Evolutionary conservation across 2,329 filamentous ascomycete genomes (phyloP).

Genomic region (Plenodomus biglobosus): DNA sequence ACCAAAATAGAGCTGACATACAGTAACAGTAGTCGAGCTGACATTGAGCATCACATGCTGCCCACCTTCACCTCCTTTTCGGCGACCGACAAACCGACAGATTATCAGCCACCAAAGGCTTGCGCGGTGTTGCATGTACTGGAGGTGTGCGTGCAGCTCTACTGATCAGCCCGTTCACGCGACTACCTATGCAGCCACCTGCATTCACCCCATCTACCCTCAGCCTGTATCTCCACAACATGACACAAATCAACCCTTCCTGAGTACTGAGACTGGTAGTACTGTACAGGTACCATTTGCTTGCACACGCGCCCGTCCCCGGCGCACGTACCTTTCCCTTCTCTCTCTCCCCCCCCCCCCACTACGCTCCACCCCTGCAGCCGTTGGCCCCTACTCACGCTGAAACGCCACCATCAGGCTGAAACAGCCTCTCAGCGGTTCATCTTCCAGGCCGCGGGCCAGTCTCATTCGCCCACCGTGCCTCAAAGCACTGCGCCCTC

Average conservation of each 20-base stretch:
- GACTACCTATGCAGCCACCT: slow-evolving; percentile 4
- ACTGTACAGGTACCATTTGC: too few species aligned
- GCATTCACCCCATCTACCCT: not conserved
- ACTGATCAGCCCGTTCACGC: slow-evolving; percentile 2
- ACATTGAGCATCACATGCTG: slow-evolving; percentile 1
- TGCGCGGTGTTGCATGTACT: not conserved
- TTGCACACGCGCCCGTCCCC: slow-evolving; percentile 8
- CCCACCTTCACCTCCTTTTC: slow-evolving; percentile 10
- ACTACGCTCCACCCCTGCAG: slow-evolving; percentile 7
- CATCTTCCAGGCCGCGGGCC: slow-evolving; percentile 23
- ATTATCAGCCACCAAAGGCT: not conserved
- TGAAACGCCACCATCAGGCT: slow-evolving; percentile 38
- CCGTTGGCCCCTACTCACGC: slow-evolving; percentile 15
- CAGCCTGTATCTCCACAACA: not conserved
- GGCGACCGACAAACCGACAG: not conserved
- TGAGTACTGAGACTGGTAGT: not conserved
- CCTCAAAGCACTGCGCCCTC: slow-evolving; percentile 11
- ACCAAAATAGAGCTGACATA: slow-evolving; percentile 11
- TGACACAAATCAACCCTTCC: not conserved
- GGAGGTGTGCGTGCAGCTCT: too few species aligned
- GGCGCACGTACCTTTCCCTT: slow-evolving; percentile 1
- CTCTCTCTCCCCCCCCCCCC: too few species aligned
- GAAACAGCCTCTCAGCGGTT: slow-evolving; percentile 38
- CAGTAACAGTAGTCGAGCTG: slow-evolving; percentile 6
- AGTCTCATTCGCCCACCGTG: slow-evolving; percentile 30